Evolutionary conservation across 768 basidiomycete genomes (phyloP).

Genomic region (Suillus bovinus): DNA sequence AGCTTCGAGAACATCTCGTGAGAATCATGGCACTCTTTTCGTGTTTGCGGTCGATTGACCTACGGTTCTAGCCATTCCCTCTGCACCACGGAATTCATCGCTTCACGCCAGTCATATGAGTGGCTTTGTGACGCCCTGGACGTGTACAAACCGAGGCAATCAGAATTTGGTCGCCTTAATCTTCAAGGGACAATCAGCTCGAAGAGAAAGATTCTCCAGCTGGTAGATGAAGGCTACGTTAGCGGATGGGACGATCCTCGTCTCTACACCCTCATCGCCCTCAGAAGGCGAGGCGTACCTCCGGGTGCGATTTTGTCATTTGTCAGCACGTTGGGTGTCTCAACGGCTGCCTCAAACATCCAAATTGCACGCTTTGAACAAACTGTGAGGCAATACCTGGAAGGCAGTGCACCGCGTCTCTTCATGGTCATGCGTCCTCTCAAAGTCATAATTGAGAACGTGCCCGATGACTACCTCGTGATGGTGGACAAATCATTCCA

Average conservation of each 20-base stretch:
- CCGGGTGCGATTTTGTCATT: slow-evolving; percentile 94
- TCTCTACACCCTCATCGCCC: slow-evolving; percentile 93
- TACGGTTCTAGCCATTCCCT: slow-evolving; percentile 76
- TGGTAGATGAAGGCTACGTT: slow-evolving; percentile 85
- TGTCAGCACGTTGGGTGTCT: slow-evolving; percentile 93
- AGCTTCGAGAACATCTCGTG: slow-evolving; percentile 99
- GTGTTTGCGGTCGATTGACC: not conserved
- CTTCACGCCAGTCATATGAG: slow-evolving; percentile 95
- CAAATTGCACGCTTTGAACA: slow-evolving; percentile 91
- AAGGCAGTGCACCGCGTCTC: slow-evolving; percentile 82
- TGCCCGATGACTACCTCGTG: slow-evolving; percentile 80
- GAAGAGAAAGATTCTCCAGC: slow-evolving; percentile 89
- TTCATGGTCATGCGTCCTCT: slow-evolving; percentile 90
- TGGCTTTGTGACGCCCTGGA: slow-evolving; percentile 99
- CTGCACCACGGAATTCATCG: slow-evolving; percentile 94
- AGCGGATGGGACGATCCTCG: slow-evolving; percentile 97
- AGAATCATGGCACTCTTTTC: slow-evolving; percentile 34
- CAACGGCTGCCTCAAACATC: slow-evolving; percentile 80
- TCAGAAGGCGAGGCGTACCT: slow-evolving; percentile 94
- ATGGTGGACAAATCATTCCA: slow-evolving; percentile 91
- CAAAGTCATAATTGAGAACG: slow-evolving; percentile 89
- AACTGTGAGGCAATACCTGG: slow-evolving; percentile 83
- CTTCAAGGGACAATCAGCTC: slow-evolving; percentile 95
- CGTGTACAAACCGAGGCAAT: slow-evolving; percentile 96
- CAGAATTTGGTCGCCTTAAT: slow-evolving; percentile 92